Evolutionary conservation across 2,329 filamentous ascomycete genomes (phyloP).

Genomic region (Amphichorda felina): DNA sequence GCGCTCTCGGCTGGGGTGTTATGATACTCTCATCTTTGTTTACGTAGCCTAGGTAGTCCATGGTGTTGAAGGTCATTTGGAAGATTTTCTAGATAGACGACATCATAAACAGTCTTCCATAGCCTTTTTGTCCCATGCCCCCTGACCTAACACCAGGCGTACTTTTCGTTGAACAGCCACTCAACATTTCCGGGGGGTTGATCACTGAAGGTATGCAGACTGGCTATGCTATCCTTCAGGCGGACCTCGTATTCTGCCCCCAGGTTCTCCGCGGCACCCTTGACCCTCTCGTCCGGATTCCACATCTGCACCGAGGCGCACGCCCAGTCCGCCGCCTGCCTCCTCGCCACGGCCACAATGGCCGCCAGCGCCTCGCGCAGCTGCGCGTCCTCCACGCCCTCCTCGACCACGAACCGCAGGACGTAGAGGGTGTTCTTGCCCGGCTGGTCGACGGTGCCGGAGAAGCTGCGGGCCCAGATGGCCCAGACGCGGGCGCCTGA

Average conservation of each 20-base stretch:
- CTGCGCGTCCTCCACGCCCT: constrained; percentile 25
- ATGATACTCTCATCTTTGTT: constrained; percentile 15
- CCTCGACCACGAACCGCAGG: constrained; percentile 56
- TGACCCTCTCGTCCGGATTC: constrained; percentile 57
- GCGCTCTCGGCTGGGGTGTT: constrained; percentile 7
- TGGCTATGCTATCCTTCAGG: constrained; percentile 56
- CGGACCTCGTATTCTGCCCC: constrained; percentile 39
- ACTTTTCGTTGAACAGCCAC: constrained; percentile 70
- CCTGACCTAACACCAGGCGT: constrained; percentile 53
- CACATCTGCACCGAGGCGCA: constrained; percentile 65
- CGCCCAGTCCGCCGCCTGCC: constrained; percentile 60
- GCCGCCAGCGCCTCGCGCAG: constrained; percentile 43
- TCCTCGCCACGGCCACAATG: constrained; percentile 55
- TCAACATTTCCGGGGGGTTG: constrained; percentile 39
- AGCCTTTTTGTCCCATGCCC: background rate
- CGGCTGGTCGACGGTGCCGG: constrained; percentile 33
- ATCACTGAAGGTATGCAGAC: constrained; percentile 52
- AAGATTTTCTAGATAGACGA: background rate
- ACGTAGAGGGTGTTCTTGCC: constrained; percentile 59
- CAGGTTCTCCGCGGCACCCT: constrained; percentile 34
- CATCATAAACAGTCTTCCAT: background rate
- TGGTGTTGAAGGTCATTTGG: constrained; percentile 5
- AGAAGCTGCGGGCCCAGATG: constrained; percentile 59
- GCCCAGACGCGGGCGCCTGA: constrained; percentile 55
- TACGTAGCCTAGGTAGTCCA: constrained; percentile 10